These are phyloP conservation scores for Epichloe typhina DNA, from an alignment of 2,329 filamentous ascomycete species.

Conservation along the genomic window DNA sequence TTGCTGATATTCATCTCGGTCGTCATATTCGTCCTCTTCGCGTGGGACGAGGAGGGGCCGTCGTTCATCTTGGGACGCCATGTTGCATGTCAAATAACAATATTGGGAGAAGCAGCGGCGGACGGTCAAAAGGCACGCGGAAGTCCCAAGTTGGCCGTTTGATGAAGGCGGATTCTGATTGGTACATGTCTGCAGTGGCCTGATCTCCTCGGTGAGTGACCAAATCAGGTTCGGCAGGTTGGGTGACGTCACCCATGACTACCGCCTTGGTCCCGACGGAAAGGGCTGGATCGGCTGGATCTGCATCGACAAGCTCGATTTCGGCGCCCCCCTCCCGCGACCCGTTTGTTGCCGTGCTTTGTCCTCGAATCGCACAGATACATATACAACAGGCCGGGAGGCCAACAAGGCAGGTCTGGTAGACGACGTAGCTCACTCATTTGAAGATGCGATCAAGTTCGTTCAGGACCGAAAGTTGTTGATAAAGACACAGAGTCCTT, in stretches of 20 bases:
- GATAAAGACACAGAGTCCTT: slow-evolving; percentile 47
- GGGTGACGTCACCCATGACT: slow-evolving; percentile 43
- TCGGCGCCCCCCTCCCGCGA: slow-evolving; percentile 62
- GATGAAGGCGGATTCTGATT: too few relatives aligned
- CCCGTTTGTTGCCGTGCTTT: slow-evolving; percentile 69
- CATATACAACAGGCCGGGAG: slow-evolving; percentile 41
- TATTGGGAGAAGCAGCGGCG: neutral
- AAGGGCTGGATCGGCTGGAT: slow-evolving; percentile 35
- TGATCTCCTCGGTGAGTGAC: too few relatives aligned
- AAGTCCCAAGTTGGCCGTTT: too few relatives aligned
- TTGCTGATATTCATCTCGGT: neutral
- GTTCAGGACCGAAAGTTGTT: slow-evolving; percentile 45
- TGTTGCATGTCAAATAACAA: neutral
- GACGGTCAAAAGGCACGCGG: neutral
- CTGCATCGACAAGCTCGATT: slow-evolving; percentile 70
- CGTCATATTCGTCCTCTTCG: neutral
- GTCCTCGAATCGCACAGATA: slow-evolving; percentile 59
- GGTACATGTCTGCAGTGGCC: too few relatives aligned
- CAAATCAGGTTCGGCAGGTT: too few relatives aligned
- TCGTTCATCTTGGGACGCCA: slow-evolving; percentile 1
- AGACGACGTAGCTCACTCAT: slow-evolving; percentile 41
- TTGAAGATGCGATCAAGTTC: slow-evolving; percentile 49
- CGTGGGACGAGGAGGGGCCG: slow-evolving; percentile 1
- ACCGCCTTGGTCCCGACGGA: slow-evolving; percentile 58
- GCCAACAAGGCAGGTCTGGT: slow-evolving; percentile 55